These are phyloP conservation scores for Phytophthora palmivora DNA, from an alignment of 352 stramenopile genomes.

Conservation along the genomic window DNA sequence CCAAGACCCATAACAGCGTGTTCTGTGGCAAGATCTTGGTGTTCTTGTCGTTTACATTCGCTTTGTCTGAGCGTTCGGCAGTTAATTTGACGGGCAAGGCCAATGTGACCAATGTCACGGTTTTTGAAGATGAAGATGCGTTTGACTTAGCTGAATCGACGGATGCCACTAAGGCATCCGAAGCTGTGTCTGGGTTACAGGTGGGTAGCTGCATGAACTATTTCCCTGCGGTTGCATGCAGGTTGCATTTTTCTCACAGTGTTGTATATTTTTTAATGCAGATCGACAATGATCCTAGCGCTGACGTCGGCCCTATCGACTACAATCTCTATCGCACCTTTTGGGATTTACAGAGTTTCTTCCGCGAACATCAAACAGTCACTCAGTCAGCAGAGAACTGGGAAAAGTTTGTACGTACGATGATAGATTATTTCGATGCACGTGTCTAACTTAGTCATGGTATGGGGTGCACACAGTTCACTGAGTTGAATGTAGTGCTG, in stretches of 20 bases:
- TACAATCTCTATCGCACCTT: slow-evolving; percentile 93
- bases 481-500: slow-evolving; percentile 79
- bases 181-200: slow-evolving; percentile 36
- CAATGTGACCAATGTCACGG: slow-evolving; percentile 83
- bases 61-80: slow-evolving; percentile 83
- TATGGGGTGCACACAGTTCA: slow-evolving; percentile 49
- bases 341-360: slow-evolving; percentile 91
- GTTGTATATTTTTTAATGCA: slow-evolving; percentile 21
- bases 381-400: slow-evolving; percentile 72
- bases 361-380: slow-evolving; percentile 76
- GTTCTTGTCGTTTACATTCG: slow-evolving; percentile 89
- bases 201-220: slow-evolving; percentile 17
- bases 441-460: slow-evolving; percentile 8
- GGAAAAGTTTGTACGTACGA: slow-evolving; percentile 82
- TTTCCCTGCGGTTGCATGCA: neutral
- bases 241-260: slow-evolving; percentile 8
- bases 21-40: slow-evolving; percentile 90
- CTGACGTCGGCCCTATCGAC: slow-evolving; percentile 73
- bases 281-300: slow-evolving; percentile 55
- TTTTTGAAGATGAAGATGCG: slow-evolving; percentile 79
- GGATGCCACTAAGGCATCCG: slow-evolving; percentile 46
- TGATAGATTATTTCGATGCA: neutral
- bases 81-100: slow-evolving; percentile 85
- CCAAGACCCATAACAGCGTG: slow-evolving; percentile 91
- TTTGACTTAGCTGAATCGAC: slow-evolving; percentile 73